A percentile compares a stretch with the other conserved stretches of the same genome.
Evolutionary conservation across 2,329 filamentous ascomycete genomes (phyloP).

Genomic region (Beauveria rudraprayagi): DNA sequence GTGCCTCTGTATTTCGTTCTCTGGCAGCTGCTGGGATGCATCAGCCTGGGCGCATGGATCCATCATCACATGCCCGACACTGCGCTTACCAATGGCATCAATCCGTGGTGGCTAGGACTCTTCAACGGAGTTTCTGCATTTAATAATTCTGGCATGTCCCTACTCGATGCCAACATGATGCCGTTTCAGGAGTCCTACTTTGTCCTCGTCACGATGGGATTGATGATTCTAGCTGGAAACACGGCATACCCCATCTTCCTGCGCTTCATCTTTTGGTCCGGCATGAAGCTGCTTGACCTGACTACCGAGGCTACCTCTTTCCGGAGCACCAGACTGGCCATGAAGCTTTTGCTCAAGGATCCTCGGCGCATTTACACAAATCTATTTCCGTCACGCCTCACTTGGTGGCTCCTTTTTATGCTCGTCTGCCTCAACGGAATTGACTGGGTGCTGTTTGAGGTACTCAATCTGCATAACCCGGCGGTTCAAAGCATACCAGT

Average conservation of each 20-base stretch:
- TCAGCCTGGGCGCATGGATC: slow-evolving; percentile 57
- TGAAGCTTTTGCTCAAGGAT: slow-evolving; percentile 47
- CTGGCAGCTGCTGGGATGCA: slow-evolving; percentile 50
- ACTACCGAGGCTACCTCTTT: slow-evolving; percentile 30
- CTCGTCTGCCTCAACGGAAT: slow-evolving; percentile 52
- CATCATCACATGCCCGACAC: slow-evolving; percentile 40
- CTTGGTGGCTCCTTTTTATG: slow-evolving; percentile 58
- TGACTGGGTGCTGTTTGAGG: slow-evolving; percentile 58
- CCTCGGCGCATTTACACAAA: slow-evolving; percentile 54
- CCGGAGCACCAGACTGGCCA: slow-evolving; percentile 37
- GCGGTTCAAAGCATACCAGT: slow-evolving; percentile 43
- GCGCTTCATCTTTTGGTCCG: slow-evolving; percentile 49
- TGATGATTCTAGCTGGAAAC: slow-evolving; percentile 56
- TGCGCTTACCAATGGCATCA: slow-evolving; percentile 47
- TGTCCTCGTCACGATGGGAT: slow-evolving; percentile 44
- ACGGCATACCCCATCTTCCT: slow-evolving; percentile 59
- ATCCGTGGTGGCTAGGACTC: slow-evolving; percentile 60
- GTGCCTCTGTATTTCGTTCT: slow-evolving; percentile 53
- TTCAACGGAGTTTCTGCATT: slow-evolving; percentile 63
- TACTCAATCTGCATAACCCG: slow-evolving; percentile 56
- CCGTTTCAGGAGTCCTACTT: slow-evolving; percentile 48
- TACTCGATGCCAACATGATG: slow-evolving; percentile 58
- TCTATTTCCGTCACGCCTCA: slow-evolving; percentile 54
- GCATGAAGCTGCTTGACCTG: slow-evolving; percentile 33
- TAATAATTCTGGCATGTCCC: slow-evolving; percentile 63